phyloP scores from a whole-genome alignment of 2,329 filamentous ascomycete species.

The Cercospora sp. region DNA sequence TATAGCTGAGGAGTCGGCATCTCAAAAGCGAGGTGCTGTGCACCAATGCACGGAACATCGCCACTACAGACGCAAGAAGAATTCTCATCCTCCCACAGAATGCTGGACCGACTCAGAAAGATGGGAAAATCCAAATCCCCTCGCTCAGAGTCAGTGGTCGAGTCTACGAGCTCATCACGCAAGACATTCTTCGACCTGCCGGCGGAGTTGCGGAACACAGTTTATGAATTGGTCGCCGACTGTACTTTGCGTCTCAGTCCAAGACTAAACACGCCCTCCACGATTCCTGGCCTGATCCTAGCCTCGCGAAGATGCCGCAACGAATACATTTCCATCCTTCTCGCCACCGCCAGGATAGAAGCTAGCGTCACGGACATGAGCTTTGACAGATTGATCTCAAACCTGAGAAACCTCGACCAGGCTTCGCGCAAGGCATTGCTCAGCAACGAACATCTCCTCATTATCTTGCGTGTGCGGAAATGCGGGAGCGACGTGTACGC shows the following conservation, averaged over 20 bases:
- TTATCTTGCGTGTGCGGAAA: background rate
- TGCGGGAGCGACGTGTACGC: conserved; percentile 12
- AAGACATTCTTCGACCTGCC: conserved; percentile 19
- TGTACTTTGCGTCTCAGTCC: background rate
- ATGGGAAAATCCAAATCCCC: background rate
- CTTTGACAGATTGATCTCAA: conserved; percentile 18
- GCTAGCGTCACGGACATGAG: conserved; percentile 28
- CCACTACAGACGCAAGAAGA: background rate
- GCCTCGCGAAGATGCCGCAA: conserved; percentile 23
- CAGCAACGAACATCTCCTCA: background rate
- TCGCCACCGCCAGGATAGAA: conserved; percentile 24
- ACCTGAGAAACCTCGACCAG: background rate
- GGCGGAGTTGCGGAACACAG: conserved; percentile 12
- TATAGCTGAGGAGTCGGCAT: background rate
- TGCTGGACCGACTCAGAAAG: background rate
- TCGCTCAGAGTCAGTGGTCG: background rate
- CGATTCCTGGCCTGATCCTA: conserved; percentile 24
- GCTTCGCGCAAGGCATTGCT: background rate
- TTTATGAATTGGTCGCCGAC: conserved; percentile 14
- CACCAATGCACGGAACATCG: background rate
- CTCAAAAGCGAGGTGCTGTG: background rate
- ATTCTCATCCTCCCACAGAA: background rate
- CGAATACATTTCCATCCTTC: conserved; percentile 31
- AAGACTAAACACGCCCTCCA: background rate
- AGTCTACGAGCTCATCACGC: background rate